Evolutionary conservation across 768 basidiomycete genomes (phyloP).

Genomic region (Glaciozyma antarctica): DNA sequence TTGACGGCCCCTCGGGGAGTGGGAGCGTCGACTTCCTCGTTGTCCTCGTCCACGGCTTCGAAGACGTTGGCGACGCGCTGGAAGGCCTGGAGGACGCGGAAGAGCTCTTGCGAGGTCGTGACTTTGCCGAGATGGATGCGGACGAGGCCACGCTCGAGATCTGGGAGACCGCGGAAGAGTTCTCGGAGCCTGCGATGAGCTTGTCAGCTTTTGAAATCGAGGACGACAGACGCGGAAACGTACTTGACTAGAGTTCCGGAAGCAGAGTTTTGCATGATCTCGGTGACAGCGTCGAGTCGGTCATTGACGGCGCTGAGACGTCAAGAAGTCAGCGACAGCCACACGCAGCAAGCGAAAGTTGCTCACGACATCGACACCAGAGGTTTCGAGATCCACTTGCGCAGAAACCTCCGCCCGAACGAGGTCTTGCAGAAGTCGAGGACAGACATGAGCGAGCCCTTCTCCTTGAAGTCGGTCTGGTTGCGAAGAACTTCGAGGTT

Average conservation of each 20-base stretch:
- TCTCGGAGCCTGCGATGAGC: conserved; percentile 47
- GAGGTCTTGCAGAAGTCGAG: conserved; percentile 78
- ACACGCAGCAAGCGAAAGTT: not conserved
- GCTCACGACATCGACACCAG: conserved; percentile 49
- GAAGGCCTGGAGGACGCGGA: conserved; percentile 64
- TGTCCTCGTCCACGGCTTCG: conserved; percentile 8
- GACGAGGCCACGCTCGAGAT: conserved; percentile 52
- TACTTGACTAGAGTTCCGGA: no score
- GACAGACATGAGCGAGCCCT: conserved; percentile 72
- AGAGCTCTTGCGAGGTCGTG: conserved; percentile 74
- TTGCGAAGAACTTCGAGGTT: conserved; percentile 79
- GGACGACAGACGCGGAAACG: no score
- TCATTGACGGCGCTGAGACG: conserved; percentile 58
- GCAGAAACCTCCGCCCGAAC: conserved; percentile 75
- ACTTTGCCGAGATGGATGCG: conserved; percentile 70
- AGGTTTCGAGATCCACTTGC: conserved; percentile 78
- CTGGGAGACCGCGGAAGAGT: conserved; percentile 20
- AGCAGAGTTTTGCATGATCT: conserved; percentile 46
- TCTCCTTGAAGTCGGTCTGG: conserved; percentile 63
- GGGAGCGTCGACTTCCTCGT: not conserved
- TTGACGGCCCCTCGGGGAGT: not conserved
- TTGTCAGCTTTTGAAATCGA: not conserved
- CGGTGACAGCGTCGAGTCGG: conserved; percentile 74
- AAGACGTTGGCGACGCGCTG: conserved; percentile 60
- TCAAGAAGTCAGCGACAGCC: not conserved